Conservation (phyloP, 495 filamentous ascomycete genomes). For the Talaromyces wortmannii region DNA sequence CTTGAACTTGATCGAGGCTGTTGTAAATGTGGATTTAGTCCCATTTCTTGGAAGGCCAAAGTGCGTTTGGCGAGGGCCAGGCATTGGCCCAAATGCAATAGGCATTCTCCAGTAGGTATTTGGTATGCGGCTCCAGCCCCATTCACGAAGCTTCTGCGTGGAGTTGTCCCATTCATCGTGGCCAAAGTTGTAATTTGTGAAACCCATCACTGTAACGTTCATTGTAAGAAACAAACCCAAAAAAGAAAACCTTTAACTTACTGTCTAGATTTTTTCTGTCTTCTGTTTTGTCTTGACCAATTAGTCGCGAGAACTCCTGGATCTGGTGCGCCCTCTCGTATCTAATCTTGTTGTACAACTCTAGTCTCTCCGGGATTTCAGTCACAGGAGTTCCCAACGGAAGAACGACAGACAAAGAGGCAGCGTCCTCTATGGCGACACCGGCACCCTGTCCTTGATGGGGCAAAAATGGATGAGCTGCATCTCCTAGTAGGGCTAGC, state of each 20-base stretch:
- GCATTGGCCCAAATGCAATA: constrained; percentile 50
- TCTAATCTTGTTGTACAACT: constrained; percentile 47
- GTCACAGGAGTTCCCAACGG: constrained; percentile 25
- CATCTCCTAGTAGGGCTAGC: constrained; percentile 52
- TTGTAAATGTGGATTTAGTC: constrained; percentile 36
- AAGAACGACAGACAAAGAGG: constrained; percentile 45
- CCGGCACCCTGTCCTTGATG: constrained; percentile 49
- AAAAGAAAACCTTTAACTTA: background rate
- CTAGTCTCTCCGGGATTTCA: constrained; percentile 39
- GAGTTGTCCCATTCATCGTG: constrained; percentile 55
- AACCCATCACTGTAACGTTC: constrained; percentile 30
- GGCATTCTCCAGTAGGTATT: constrained; percentile 44
- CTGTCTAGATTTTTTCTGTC: constrained; percentile 8
- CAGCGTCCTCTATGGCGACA: constrained; percentile 55
- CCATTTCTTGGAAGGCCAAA: constrained; percentile 15
- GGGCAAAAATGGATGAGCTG: constrained; percentile 56
- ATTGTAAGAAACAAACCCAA: background rate
- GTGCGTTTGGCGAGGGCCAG: constrained; percentile 41
- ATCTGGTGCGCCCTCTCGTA: constrained; percentile 46
- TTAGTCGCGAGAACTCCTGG: constrained; percentile 44
- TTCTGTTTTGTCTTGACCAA: constrained; percentile 31
- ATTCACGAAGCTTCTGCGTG: constrained; percentile 38
- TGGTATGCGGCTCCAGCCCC: constrained; percentile 31
- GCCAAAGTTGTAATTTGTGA: constrained; percentile 49
- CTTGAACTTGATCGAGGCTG: constrained; percentile 49